These are phyloP conservation scores for Claviceps africana DNA, from an alignment of 2,329 filamentous ascomycete genomes.

Conservation along the genomic window DNA sequence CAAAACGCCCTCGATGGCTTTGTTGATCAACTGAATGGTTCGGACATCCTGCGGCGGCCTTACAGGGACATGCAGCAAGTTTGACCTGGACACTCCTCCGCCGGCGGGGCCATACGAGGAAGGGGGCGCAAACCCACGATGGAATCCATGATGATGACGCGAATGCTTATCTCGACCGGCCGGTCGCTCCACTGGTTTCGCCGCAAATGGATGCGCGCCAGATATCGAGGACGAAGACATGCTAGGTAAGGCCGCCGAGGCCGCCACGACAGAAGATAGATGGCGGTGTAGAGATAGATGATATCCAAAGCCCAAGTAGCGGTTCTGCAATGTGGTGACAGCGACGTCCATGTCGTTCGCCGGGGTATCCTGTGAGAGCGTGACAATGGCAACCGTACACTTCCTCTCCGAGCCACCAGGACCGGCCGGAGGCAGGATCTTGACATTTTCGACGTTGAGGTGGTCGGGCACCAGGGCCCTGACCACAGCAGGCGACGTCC, in stretches of 20 bases:
- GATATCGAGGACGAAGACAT: conserved; percentile 22
- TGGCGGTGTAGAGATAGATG: conserved; percentile 70
- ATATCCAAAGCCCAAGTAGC: conserved; percentile 73
- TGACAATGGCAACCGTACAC: conserved; percentile 65
- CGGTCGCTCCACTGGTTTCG: conserved; percentile 44
- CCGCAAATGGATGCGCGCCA: conserved; percentile 60
- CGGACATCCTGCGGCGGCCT: conserved; percentile 64
- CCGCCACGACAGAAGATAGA: conserved; percentile 54
- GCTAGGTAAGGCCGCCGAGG: conserved; percentile 2
- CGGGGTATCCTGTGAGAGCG: conserved; percentile 64
- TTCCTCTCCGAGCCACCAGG: conserved; percentile 48
- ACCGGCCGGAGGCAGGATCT: conserved; percentile 40
- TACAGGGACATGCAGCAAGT: conserved; percentile 54
- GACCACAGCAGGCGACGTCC: conserved; percentile 43
- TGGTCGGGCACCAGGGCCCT: conserved; percentile 44
- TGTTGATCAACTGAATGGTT: conserved; percentile 73
- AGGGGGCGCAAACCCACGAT: conserved; percentile 62
- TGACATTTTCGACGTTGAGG: conserved; percentile 58
- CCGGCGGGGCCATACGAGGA: conserved; percentile 43
- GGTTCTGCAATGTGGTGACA: conserved; percentile 66
- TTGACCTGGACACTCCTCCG: conserved; percentile 29
- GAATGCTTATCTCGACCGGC: conserved; percentile 14
- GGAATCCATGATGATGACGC: conserved; percentile 29
- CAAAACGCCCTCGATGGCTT: conserved; percentile 66
- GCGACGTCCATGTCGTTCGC: conserved; percentile 70